A percentile compares a stretch with the other conserved stretches of the same genome.
Evolutionary conservation across 2,329 filamentous ascomycete species (phyloP).

Genomic region (Aspergillus flavus): DNA sequence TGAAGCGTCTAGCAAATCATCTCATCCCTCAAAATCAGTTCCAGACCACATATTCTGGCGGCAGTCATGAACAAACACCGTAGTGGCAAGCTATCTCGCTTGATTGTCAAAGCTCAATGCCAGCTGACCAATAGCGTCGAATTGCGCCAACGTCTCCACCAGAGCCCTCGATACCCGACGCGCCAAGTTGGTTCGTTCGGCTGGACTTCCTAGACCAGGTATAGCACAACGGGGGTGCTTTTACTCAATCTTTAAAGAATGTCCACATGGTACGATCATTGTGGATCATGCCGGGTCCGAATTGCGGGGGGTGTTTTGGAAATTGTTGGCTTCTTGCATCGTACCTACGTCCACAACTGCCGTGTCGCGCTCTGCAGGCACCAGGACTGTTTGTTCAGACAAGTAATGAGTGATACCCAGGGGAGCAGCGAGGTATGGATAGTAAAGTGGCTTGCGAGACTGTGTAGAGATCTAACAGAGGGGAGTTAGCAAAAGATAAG

Average conservation of each 20-base stretch:
- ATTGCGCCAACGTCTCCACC: not conserved
- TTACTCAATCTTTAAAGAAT: not conserved
- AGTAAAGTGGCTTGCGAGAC: not conserved
- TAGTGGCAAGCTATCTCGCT: not conserved
- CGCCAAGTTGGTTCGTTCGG: not conserved
- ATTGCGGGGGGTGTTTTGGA: not conserved
- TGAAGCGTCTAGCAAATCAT: not conserved
- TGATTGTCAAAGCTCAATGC: not conserved
- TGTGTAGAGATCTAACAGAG: not conserved
- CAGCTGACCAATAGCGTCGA: not conserved
- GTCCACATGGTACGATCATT: not conserved
- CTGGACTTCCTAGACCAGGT: not conserved
- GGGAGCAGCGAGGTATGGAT: not conserved
- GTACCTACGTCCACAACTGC: not conserved
- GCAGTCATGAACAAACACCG: too few relatives aligned
- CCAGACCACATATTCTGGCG: too few relatives aligned
- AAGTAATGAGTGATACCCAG: not conserved
- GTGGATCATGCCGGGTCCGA: not conserved
- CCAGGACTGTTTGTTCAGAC: too few relatives aligned
- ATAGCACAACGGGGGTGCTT: not conserved
- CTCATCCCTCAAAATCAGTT: not conserved
- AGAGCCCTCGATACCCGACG: not conserved
- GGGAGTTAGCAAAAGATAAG: not conserved
- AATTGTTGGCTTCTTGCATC: not conserved
- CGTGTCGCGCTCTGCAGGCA: not conserved